Evolutionary conservation across 805 yeast species (phyloP), one percentile per base, ranked within the genome.

Genomic region (Danielozyma ontarioensis): DNA sequence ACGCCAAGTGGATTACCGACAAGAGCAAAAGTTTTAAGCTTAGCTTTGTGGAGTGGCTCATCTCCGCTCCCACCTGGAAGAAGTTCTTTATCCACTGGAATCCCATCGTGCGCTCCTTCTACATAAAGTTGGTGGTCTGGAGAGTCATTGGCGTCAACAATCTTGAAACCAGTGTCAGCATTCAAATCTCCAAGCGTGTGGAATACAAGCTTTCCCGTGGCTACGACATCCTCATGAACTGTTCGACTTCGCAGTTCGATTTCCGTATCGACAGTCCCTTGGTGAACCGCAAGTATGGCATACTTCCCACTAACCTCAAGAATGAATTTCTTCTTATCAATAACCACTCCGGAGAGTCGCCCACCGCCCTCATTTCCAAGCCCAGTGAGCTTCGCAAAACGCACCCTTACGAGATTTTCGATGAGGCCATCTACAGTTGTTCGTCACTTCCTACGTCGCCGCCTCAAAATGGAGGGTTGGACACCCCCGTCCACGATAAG

Each of bases 31-130:
- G 77, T 27, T 50, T 71, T 30, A 66, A 77, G 38, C 61, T 65
- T 46, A 72, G 72, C 44, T 56, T 78, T 33, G 59, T 76, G 4
- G 48, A 56, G 13, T 82, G 82, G 79, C 51, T 84, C 22, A 56
- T 81, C 5, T 65, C 74, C 3, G 51, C 61, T 3, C 44, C 50
- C 1, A 58, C 63, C 22, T 84, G 89, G 81, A 56, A 56, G 22
- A 60, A 65, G 30, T 74, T 72, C 39, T 77, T 86, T 47, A 72
- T 79, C 25, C 94, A 87, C 55, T 87, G 94, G 86, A 74, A 78
- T 47, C 88, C 95, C 3, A 55, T 85, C 13, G 78, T 84, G 16
- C 64, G 95, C 24, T 71, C 82, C 3, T 83, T 78, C 47, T 86
- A 78, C 52, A 64, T 74, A 30, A 64, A 88, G 26, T 63, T 86